These are phyloP conservation scores for Syzygium aromaticum DNA, from an alignment of 345 rosid species.

Conservation along the genomic window DNA sequence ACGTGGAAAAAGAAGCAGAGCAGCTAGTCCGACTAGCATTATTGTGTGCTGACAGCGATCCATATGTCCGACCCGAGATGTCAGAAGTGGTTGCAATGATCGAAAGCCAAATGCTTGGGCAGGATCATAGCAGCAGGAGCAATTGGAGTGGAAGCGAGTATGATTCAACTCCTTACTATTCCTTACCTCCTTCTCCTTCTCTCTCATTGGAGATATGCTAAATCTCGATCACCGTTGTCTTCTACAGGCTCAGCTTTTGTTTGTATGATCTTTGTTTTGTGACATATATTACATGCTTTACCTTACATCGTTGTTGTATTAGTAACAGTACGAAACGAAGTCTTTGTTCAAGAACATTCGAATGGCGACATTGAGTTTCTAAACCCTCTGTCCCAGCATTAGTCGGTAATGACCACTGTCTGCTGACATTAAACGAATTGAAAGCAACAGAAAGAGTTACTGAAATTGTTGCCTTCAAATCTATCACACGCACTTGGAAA, in stretches of 20 bases:
- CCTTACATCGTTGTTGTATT: not conserved
- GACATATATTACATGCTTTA: not conserved
- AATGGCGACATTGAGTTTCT: not conserved
- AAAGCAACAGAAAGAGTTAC: not conserved
- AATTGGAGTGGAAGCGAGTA: not conserved
- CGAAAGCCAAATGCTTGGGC: not conserved
- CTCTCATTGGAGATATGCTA: not conserved
- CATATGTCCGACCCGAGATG: not conserved
- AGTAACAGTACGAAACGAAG: not conserved
- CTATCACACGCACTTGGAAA: not conserved
- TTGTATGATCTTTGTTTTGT: not conserved
- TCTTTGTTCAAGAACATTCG: not conserved
- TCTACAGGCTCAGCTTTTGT: not conserved
- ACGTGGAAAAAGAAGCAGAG: not conserved
- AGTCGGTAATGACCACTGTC: not conserved
- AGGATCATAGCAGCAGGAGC: not conserved
- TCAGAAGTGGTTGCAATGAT: not conserved
- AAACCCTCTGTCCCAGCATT: not conserved
- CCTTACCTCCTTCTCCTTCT: not conserved
- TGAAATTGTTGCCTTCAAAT: not conserved
- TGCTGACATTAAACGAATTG: not conserved
- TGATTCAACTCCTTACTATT: not conserved
- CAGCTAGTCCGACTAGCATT: not conserved
- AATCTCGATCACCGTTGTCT: not conserved
- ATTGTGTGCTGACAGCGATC: not conserved